These are phyloP conservation scores for Coniella lustricola DNA, from an alignment of 2,329 filamentous ascomycete species.

Conservation along the genomic window DNA sequence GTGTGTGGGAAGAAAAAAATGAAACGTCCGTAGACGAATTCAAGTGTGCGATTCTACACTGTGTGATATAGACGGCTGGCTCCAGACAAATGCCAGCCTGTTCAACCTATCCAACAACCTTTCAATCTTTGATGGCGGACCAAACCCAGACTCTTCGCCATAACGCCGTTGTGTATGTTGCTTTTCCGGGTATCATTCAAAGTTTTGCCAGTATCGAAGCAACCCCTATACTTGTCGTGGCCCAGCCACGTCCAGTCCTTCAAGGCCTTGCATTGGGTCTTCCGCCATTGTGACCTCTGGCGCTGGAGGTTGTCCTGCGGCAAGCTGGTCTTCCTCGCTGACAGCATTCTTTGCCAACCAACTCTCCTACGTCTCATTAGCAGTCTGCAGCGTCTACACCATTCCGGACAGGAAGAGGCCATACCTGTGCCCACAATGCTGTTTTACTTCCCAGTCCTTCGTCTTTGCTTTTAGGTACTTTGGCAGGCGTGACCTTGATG, in stretches of 20 bases:
- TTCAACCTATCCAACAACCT: slow-evolving; percentile 7
- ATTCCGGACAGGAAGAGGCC: slow-evolving; percentile 24
- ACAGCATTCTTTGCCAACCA: slow-evolving; percentile 87
- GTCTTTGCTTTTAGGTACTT: slow-evolving; percentile 79
- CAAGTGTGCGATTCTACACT: slow-evolving; percentile 15
- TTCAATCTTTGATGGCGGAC: slow-evolving; percentile 16
- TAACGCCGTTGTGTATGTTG: slow-evolving; percentile 38
- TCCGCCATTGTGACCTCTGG: slow-evolving; percentile 47
- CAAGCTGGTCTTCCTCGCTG: slow-evolving; percentile 67
- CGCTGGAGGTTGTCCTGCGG: slow-evolving; percentile 45
- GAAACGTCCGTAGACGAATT: slow-evolving; percentile 12
- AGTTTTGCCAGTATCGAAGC: slow-evolving; percentile 29
- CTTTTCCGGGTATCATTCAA: slow-evolving; percentile 15
- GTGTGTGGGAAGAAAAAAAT: slow-evolving; percentile 16
- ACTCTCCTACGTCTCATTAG: slow-evolving; percentile 59
- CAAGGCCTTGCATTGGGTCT: slow-evolving; percentile 93
- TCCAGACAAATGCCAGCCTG: slow-evolving; percentile 6
- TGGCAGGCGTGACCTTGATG: slow-evolving; percentile 87
- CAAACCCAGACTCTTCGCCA: slow-evolving; percentile 15
- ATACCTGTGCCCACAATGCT: slow-evolving; percentile 93
- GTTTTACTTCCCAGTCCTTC: slow-evolving; percentile 89
- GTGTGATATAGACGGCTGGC: slow-evolving; percentile 10
- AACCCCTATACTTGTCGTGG: slow-evolving; percentile 60
- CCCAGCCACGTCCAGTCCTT: slow-evolving; percentile 88
- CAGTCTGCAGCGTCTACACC: neutral